Evolutionary conservation across 2,329 filamentous ascomycete genomes (phyloP).

Genomic region (Penicillium hordei): DNA sequence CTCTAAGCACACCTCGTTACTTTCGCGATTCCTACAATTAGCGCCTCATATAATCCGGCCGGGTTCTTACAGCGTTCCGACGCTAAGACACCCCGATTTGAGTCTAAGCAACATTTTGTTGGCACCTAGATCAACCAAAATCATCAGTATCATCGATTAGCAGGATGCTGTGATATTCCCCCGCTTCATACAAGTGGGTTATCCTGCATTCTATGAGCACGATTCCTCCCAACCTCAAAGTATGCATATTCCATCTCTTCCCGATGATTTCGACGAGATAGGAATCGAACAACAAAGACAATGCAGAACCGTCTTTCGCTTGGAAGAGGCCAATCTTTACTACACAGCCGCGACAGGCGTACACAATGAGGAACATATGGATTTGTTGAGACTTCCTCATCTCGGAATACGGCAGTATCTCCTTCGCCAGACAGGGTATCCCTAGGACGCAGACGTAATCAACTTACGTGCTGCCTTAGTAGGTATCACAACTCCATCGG

Average conservation of each 20-base stretch:
- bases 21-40: slow-evolving; percentile 26
- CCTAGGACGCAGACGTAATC: slow-evolving; percentile 31
- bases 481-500: slow-evolving; percentile 21
- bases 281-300: slow-evolving; percentile 22
- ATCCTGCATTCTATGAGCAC: slow-evolving; percentile 30
- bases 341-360: slow-evolving; percentile 31
- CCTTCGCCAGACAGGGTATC: slow-evolving; percentile 27
- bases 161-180: slow-evolving; percentile 29
- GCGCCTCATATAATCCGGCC: slow-evolving; percentile 21
- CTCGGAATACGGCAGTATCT: slow-evolving; percentile 31
- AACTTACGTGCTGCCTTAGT: slow-evolving; percentile 29
- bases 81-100: slow-evolving; percentile 30
- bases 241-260: slow-evolving; percentile 26
- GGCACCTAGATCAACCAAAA: slow-evolving; percentile 25
- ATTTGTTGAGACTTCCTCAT: slow-evolving; percentile 23
- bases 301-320: slow-evolving; percentile 19
- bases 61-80: slow-evolving; percentile 17
- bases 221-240: slow-evolving; percentile 26
- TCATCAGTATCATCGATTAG: slow-evolving; percentile 31
- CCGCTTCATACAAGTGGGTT: slow-evolving; percentile 29
- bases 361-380: slow-evolving; percentile 24
- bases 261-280: slow-evolving; percentile 26
- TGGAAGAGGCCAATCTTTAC: slow-evolving; percentile 27
- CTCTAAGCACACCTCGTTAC: slow-evolving; percentile 24
- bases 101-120: slow-evolving; percentile 30